Conservation (phyloP, 805 yeast species). For the Hagleromyces aurorensis region DNA sequence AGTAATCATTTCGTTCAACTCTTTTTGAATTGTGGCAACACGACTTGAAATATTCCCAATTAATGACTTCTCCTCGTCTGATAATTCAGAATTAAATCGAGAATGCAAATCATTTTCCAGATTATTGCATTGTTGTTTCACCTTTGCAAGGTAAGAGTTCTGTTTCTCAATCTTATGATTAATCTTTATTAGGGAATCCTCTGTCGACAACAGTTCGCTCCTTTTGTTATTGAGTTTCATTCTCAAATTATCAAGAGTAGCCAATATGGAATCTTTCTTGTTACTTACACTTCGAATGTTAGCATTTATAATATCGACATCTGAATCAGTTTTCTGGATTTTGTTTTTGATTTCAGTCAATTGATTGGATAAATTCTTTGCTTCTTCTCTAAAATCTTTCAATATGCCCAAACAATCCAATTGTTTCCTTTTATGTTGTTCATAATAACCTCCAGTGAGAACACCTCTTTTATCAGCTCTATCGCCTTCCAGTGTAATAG, state of each 20-base stretch:
- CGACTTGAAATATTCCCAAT: slow-evolving; percentile 36
- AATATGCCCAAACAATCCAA: slow-evolving; percentile 60
- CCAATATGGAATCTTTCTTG: slow-evolving; percentile 37
- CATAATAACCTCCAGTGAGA: slow-evolving; percentile 81
- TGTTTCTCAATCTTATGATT: slow-evolving; percentile 33
- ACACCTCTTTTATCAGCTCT: slow-evolving; percentile 78
- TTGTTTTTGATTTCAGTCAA: slow-evolving; percentile 35
- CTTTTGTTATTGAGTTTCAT: slow-evolving; percentile 36
- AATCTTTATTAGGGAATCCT: slow-evolving; percentile 37
- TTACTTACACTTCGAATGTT: slow-evolving; percentile 30
- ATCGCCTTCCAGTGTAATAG: slow-evolving; percentile 91
- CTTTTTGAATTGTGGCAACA: slow-evolving; percentile 40
- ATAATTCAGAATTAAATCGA: slow-evolving; percentile 46
- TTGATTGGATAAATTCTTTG: slow-evolving; percentile 29
- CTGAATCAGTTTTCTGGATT: slow-evolving; percentile 41
- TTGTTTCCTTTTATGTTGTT: slow-evolving; percentile 51
- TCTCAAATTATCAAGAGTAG: slow-evolving; percentile 38
- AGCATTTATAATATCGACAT: slow-evolving; percentile 44
- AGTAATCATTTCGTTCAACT: slow-evolving; percentile 32
- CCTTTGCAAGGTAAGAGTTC: slow-evolving; percentile 29
- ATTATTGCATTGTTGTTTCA: slow-evolving; percentile 35
- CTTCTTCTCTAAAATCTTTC: slow-evolving; percentile 37
- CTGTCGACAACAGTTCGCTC: slow-evolving; percentile 35
- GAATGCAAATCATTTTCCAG: slow-evolving; percentile 43
- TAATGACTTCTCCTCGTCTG: slow-evolving; percentile 40